Conservation (phyloP, 768 basidiomycete genomes). For the Termitomyces sp. region DNA sequence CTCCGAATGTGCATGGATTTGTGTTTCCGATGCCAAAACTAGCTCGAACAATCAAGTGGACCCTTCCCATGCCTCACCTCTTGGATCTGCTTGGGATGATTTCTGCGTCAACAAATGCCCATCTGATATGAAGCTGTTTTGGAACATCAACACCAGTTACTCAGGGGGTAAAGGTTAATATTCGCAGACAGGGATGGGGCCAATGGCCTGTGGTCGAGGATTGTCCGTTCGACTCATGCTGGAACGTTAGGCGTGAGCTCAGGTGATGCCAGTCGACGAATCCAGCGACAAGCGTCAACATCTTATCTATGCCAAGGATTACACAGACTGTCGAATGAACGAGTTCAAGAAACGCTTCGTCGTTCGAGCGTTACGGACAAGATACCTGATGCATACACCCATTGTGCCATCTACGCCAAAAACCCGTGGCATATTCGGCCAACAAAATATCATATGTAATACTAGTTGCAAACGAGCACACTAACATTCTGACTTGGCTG, state of each 20-base stretch:
- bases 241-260: slow-evolving; percentile 13
- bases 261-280: slow-evolving; percentile 13
- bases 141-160: slow-evolving; percentile 2
- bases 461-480: too few relatives aligned
- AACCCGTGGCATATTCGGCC: not conserved
- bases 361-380: slow-evolving; percentile 11
- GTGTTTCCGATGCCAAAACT: not conserved
- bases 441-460: too few relatives aligned
- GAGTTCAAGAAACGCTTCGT: slow-evolving; percentile 10
- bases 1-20: slow-evolving; percentile 7
- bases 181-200: slow-evolving; percentile 3
- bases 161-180: slow-evolving; percentile 15
- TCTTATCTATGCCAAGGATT: slow-evolving; percentile 14
- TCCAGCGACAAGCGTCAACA: not conserved
- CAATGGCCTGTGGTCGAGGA: slow-evolving; percentile 11
- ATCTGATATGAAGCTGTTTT: slow-evolving; percentile 1
- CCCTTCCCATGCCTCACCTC: not conserved
- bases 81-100: slow-evolving; percentile 5
- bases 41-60: not conserved
- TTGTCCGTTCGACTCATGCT: slow-evolving; percentile 11
- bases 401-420: not conserved
- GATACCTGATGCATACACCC: slow-evolving; percentile 15
- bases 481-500: too few relatives aligned
- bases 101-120: slow-evolving; percentile 1
- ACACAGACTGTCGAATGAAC: slow-evolving; percentile 8